Evolutionary conservation across 1,284 basidiomycete species (phyloP), one percentile per base, ranked within the genome.

Genomic region (Moesziomyces aphidis): DNA sequence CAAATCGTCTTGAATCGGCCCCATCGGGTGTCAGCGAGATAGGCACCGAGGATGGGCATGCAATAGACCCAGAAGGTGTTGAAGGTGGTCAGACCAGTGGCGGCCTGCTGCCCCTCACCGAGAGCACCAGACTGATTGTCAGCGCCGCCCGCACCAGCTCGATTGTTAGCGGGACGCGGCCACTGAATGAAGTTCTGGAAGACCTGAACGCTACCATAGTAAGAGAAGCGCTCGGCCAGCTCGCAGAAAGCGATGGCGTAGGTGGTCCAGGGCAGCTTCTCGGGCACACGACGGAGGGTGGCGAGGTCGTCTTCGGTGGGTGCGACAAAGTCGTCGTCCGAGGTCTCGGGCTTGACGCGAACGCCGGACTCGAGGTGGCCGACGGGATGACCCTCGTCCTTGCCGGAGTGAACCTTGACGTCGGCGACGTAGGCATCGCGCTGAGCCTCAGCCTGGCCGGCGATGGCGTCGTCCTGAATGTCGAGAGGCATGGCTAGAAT

Each of bases 1-100:
- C 80, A 80, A 57, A 88, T 85, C 8, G 87, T 87, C 63, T 86
- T 87, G 84, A 84, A 88, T n/a, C 87, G 83, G 28, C 87, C 87
- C 46, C 83, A 78, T 61, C 86, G 82, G 6, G 83, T 79, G 70
- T 87, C 86, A 46, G 86, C 86, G 34, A 87, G 57, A 65, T 79
- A 86, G 34, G 83, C 85, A 57, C 77, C 78, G 17, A 85, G 43
- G 11, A 85, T 61, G 26, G 79, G 83, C 55, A 59, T 76, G 62
- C 77, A 67, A 66, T 79, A 82, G 43, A 83, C 70, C 77, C 75
- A 82, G 70, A 83, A 83, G 50, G 70, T 63, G 73, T 83, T 84
- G 64, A 80, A 83, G 43, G 83, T 85, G 50, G 74, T 78, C 5
- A 85, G 64, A 61, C 75, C 83, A 4, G 81, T 83, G 4, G 83